A percentile compares a stretch with the other conserved stretches of the same genome.
These are phyloP conservation scores for Nepenthes mirabilis DNA, from an alignment of 148 eudicot species.

Conservation along the genomic window DNA sequence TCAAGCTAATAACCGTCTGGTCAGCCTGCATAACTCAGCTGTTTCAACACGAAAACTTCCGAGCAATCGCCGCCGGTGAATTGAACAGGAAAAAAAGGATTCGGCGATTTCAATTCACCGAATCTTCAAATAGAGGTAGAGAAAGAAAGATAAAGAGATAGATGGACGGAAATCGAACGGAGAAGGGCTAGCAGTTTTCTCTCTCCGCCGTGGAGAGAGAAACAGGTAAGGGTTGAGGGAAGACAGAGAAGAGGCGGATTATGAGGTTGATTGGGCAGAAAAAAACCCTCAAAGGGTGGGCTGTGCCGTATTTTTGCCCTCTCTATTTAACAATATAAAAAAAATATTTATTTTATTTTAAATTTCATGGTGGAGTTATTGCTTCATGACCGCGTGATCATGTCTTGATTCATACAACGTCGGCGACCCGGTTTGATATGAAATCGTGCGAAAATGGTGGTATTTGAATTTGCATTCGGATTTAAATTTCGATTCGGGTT, in stretches of 20 bases:
- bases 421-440: no score
- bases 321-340: no score
- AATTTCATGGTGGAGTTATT: no score
- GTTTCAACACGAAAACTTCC: not conserved
- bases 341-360: no score
- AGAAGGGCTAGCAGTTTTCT: slow-evolving; percentile 1
- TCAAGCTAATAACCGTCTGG: slow-evolving; percentile 84
- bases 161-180: not conserved
- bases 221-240: not conserved
- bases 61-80: slow-evolving; percentile 14
- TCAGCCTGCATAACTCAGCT: slow-evolving; percentile 80
- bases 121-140: not conserved
- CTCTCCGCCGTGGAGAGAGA: slow-evolving; percentile 6
- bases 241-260: not conserved
- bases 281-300: no score
- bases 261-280: no score
- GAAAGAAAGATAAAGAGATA: not conserved
- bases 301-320: no score
- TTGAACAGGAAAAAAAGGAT: not conserved
- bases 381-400: no score
- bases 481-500: no score
- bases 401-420: no score
- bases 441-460: no score
- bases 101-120: not conserved
- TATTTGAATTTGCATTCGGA: no score